Conservation (phyloP, 768 basidiomycete species). For the Lanmaoa rubissima region DNA sequence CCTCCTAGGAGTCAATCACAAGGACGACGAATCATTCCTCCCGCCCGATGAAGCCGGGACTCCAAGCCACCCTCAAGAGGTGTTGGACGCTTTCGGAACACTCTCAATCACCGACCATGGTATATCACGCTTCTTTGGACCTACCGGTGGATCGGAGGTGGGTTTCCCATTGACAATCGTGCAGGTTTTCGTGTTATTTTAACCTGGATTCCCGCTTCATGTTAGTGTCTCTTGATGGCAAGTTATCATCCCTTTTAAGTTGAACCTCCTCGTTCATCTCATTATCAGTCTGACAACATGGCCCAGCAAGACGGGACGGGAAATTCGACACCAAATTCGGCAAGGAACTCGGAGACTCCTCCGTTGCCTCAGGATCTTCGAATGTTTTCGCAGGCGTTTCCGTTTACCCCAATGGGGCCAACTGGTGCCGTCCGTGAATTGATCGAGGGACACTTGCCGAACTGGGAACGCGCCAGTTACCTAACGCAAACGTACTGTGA, state of each 20-base stretch:
- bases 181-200: conserved; percentile 9
- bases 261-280: conserved; percentile 6
- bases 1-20: conserved; percentile 35
- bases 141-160: conserved; percentile 68
- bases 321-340: conserved; percentile 27
- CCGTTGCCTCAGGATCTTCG: conserved; percentile 32
- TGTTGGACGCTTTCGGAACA: conserved; percentile 59
- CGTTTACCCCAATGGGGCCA: conserved; percentile 59
- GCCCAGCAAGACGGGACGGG: conserved; percentile 11
- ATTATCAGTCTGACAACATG: conserved; percentile 27
- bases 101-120: conserved; percentile 60
- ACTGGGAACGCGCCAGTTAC: conserved; percentile 46
- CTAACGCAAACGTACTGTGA: conserved; percentile 46
- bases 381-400: conserved; percentile 60
- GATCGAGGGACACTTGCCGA: conserved; percentile 54
- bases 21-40: conserved; percentile 22
- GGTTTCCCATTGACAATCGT: conserved; percentile 23
- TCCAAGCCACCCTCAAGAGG: conserved; percentile 34
- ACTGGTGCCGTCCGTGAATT: conserved; percentile 45
- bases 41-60: conserved; percentile 27
- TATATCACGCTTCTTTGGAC: conserved; percentile 62
- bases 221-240: conserved; percentile 35
- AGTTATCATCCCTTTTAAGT: conserved; percentile 9
- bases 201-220: conserved; percentile 10
- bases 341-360: conserved; percentile 29